These are phyloP conservation scores for Lichtheimia hyalospora DNA, from an alignment of 371 early-diverging fungal genomes.

Conservation along the genomic window DNA sequence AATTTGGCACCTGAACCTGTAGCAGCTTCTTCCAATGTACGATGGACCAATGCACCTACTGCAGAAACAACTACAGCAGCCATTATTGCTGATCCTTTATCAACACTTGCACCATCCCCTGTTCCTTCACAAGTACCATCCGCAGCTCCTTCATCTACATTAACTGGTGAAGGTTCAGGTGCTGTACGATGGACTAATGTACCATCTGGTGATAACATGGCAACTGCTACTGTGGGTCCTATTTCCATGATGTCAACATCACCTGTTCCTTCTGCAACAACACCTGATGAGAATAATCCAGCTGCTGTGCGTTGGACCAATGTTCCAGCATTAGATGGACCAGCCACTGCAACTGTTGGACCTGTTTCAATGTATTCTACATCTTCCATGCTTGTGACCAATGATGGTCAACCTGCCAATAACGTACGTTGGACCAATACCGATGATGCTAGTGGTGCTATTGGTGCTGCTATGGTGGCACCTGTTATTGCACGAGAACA, in stretches of 20 bases:
- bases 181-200: constrained; percentile 11
- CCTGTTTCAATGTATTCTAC: constrained; percentile 10
- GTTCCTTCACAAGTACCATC: constrained; percentile 6
- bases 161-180: background rate
- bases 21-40: constrained; percentile 18
- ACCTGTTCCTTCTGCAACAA: background rate
- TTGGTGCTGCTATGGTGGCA: constrained; percentile 40
- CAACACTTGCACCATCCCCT: background rate
- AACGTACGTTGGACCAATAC: constrained; percentile 37
- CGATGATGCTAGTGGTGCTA: constrained; percentile 38
- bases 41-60: constrained; percentile 26
- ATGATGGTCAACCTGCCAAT: background rate
- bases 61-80: constrained; percentile 4
- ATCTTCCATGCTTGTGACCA: constrained; percentile 3
- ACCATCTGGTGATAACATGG: background rate
- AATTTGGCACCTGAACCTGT: background rate
- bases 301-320: constrained; percentile 28
- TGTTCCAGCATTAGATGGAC: constrained; percentile 13
- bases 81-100: background rate
- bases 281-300: background rate
- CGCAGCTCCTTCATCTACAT: background rate
- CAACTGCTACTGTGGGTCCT: constrained; percentile 7
- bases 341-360: constrained; percentile 3
- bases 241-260: constrained; percentile 3
- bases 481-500: constrained; percentile 15